Base-by-base conservation (phyloP, 495 filamentous ascomycete species). In the Staphylotrichum tortipilum region DNA sequence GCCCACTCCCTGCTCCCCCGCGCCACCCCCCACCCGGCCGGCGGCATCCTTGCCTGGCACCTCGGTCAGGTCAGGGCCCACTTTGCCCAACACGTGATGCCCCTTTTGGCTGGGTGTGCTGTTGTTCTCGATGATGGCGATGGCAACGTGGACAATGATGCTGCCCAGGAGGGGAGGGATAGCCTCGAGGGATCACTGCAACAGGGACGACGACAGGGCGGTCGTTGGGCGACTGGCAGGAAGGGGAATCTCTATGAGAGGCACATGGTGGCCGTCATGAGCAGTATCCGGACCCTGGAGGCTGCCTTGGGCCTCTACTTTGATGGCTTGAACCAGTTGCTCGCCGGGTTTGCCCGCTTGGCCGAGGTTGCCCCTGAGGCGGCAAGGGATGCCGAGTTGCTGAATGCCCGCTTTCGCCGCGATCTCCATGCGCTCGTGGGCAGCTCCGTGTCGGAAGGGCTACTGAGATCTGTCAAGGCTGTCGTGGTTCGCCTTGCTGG, bases 341-440 rank as follows among this genome's bases (percentile, higher is more conserved):
- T 69, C 29, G 59, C 65, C 28, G 69, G 67, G 14, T 66, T 73
- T 33, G 24, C 37, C 5, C 57, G 54, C 1, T 24, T 57, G n/a
- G 55, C 37, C 11, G 50, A 49, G 22, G 46, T 21, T 7, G 43
- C 53, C 3, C 42, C 50, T 9, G 51, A 47, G 15, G 53, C 43
- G 10, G 58, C 39, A 59, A 50, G 34, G 11, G 55, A 64, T 22
- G 50, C 44, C 12, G 69, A 76, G 4, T 52, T 51, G 5, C 62
- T 73, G 7, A 64, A 78, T 41, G 44, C 62, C 17, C 77, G 73
- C 19, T 79, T 86, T 49, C 69, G 71, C 17, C 69, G 77, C 31
- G 76, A 80, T 52, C 75, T 89, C 21, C 76, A 84, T 57, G 78
- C 82, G 17, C 75, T 88, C 21, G 75, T 87, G 26, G 73, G 75